A percentile compares a stretch with the other conserved stretches of the same genome.
Conservation (phyloP, 2,329 filamentous ascomycete species). For the Aspergillus transmontanensis region DNA sequence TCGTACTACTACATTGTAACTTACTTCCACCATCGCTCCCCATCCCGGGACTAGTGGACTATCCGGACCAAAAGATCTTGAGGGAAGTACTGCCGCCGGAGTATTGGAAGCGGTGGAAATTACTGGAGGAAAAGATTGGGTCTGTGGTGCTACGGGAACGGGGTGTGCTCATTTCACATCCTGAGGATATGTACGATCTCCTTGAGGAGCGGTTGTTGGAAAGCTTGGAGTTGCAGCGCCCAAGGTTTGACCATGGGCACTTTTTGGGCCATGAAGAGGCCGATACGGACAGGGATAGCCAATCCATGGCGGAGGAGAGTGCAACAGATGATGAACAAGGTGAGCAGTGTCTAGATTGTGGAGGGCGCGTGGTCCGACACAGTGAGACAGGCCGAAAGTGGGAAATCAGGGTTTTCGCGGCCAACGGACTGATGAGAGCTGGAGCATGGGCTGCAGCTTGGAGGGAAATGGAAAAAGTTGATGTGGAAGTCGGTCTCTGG, state of each 20-base stretch:
- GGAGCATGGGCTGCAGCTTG: conserved; percentile 93
- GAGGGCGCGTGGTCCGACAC: conserved; percentile 50
- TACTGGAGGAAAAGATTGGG: conserved; percentile 56
- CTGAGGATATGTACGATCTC: conserved; percentile 63
- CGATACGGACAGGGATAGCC: conserved; percentile 27
- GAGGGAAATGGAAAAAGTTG: conserved; percentile 98
- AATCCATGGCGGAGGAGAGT: conserved; percentile 34
- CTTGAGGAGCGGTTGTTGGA: conserved; percentile 65
- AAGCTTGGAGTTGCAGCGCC: conserved; percentile 58
- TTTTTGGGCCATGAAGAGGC: conserved; percentile 48
- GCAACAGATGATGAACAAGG: conserved; percentile 41
- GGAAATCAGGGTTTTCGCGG: conserved; percentile 84
- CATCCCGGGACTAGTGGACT: conserved; percentile 41
- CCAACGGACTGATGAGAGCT: conserved; percentile 89
- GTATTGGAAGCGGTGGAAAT: conserved; percentile 50
- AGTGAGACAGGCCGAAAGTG: conserved; percentile 55
- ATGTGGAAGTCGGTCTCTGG: conserved; percentile 83
- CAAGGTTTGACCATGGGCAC: conserved; percentile 61
- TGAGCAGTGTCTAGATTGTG: conserved; percentile 54
- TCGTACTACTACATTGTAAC: conserved; percentile 64
- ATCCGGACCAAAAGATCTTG: conserved; percentile 47
- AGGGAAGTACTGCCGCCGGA: conserved; percentile 52
- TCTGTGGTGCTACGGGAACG: conserved; percentile 59
- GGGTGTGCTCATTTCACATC: conserved; percentile 64
- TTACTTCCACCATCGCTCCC: conserved; percentile 57